These are phyloP conservation scores for Pythium apleroticum DNA, from an alignment of 352 stramenopile genomes.

Conservation along the genomic window DNA sequence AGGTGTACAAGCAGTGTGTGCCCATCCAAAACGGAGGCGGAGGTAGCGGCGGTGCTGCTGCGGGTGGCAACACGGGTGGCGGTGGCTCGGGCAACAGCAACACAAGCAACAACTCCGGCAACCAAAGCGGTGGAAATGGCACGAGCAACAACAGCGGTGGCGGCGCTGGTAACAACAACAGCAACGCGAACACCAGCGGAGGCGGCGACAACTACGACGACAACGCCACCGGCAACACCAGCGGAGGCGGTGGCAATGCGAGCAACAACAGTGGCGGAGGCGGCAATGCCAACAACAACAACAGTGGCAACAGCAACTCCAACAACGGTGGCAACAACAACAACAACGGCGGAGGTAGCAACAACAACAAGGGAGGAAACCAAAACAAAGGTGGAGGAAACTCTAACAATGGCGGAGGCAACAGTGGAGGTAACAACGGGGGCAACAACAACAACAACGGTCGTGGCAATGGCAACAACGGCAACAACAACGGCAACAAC, in stretches of 20 bases:
- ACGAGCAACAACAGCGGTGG: background rate
- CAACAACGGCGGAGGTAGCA: conserved; percentile 8
- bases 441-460: conserved; percentile 9
- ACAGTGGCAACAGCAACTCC: background rate
- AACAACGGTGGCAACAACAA: background rate
- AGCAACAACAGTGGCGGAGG: background rate
- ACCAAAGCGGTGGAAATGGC: conserved; percentile 4
- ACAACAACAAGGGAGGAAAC: background rate
- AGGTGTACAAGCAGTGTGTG: conserved; percentile 38
- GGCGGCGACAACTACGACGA: conserved; percentile 1
- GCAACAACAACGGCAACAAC: conserved; percentile 3
- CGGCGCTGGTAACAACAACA: background rate
- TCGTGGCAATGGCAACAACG: background rate
- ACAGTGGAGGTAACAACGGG: too few relatives aligned
- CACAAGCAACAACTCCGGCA: conserved; percentile 1
- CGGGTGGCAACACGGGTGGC: conserved; percentile 4
- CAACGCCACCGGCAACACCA: conserved; percentile 2
- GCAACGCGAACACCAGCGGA: background rate
- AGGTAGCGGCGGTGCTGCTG: background rate
- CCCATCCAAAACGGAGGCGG: conserved; percentile 23
- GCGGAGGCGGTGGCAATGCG: background rate
- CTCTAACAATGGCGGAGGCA: background rate
- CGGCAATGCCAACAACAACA: background rate
- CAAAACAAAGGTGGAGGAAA: background rate
- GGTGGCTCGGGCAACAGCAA: background rate